phyloP scores from a whole-genome alignment of 108 stramenopile genomes.

The Cyclotella baltica region DNA sequence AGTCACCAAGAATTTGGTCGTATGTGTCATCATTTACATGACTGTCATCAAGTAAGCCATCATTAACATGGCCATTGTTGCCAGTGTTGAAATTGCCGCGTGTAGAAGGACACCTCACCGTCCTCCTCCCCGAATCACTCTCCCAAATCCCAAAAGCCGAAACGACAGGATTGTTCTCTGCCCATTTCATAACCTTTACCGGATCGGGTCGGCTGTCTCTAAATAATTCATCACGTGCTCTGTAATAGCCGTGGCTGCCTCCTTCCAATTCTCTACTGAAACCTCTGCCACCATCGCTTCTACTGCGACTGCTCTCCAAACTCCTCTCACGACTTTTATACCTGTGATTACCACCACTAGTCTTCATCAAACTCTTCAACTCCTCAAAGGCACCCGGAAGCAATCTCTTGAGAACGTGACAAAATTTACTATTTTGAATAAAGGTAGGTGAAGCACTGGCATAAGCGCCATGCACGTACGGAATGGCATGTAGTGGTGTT shows the following conservation, averaged over 20 bases:
- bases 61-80: conserved; percentile 1
- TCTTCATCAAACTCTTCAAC: conserved; percentile 24
- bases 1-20: too few relatives aligned
- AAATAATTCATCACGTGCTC: too few relatives aligned
- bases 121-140: conserved; percentile 43
- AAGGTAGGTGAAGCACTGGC: conserved; percentile 59
- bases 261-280: too few relatives aligned
- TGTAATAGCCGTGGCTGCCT: too few relatives aligned
- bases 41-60: background rate
- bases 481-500: conserved; percentile 49
- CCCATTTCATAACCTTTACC: conserved; percentile 70
- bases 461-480: conserved; percentile 66
- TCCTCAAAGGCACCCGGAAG: conserved; percentile 51
- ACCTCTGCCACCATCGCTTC: too few relatives aligned
- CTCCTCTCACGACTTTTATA: background rate
- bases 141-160: conserved; percentile 59
- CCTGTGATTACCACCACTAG: background rate
- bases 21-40: background rate
- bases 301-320: too few relatives aligned
- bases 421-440: conserved; percentile 39
- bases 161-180: conserved; percentile 74
- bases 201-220: too few relatives aligned
- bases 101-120: background rate
- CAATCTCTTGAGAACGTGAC: conserved; percentile 32
- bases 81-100: background rate